These are phyloP conservation scores for Magnaporthiopsis poae DNA, from an alignment of 2,329 filamentous ascomycete species.

Conservation along the genomic window DNA sequence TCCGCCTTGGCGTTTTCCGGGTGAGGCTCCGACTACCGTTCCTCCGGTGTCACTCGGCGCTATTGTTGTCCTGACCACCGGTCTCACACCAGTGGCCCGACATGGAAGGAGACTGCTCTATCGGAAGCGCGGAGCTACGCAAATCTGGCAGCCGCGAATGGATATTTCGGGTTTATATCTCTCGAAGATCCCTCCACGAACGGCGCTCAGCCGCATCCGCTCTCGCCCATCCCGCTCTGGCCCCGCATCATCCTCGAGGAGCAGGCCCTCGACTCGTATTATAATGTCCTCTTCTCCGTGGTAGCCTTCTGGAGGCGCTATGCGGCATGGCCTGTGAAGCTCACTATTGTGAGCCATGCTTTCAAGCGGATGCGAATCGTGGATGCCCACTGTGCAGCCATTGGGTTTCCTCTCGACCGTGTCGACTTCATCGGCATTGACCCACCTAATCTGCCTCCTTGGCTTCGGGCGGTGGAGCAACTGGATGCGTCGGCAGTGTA, in stretches of 20 bases:
- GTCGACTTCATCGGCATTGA: slow-evolving; percentile 54
- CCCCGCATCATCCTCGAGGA: slow-evolving; percentile 52
- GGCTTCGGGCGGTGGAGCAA: slow-evolving; percentile 14
- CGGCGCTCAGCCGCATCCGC: slow-evolving; percentile 7
- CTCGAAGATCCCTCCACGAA: not conserved
- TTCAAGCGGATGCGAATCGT: slow-evolving; percentile 59
- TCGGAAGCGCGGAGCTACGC: slow-evolving; percentile 58
- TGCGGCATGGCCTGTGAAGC: slow-evolving; percentile 39
- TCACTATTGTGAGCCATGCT: slow-evolving; percentile 59
- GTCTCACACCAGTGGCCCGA: slow-evolving; percentile 44
- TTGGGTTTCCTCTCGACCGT: slow-evolving; percentile 40
- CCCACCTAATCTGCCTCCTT: slow-evolving; percentile 33
- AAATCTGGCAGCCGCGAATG: slow-evolving; percentile 37
- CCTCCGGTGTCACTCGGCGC: not conserved
- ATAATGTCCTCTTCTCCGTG: slow-evolving; percentile 73
- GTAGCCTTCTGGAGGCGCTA: slow-evolving; percentile 37
- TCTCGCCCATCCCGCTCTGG: slow-evolving; percentile 19
- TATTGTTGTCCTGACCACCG: not conserved
- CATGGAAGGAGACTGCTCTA: slow-evolving; percentile 43
- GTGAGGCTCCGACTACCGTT: slow-evolving; percentile 26
- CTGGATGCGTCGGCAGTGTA: not conserved
- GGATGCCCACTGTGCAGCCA: slow-evolving; percentile 52
- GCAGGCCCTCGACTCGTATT: slow-evolving; percentile 71
- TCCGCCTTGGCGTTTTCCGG: slow-evolving; percentile 63
- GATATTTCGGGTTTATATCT: slow-evolving; percentile 33